Base-by-base conservation (phyloP, 345 rosid genomes). In the Aurinia saxatilis region DNA sequence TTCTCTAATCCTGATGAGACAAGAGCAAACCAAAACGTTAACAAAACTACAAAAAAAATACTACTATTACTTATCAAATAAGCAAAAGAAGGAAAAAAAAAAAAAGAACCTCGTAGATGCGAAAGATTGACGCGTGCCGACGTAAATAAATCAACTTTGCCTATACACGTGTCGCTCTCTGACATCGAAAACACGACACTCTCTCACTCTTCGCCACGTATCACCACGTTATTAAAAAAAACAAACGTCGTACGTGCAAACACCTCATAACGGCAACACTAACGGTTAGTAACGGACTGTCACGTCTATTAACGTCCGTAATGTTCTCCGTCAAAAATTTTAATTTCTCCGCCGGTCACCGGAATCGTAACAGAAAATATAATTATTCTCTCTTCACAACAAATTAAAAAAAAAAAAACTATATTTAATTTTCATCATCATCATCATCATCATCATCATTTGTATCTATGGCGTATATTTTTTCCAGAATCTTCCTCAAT, bases 151-250 rank as follows among this genome's bases (percentile, higher is more conserved):
- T 13, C 17, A 16, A 2, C 59, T 12, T 11, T 25, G 11, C 7
- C 13, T n/a, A 14, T 8, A 62, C 64, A 57, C 68, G 68, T 39
- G 46, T 47, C 2, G 11, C 19, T 47, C 68, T 40, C 29, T 5
- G 18, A n/a, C 11, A n/a, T 8, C 1, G 33, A 2, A 21, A 21
- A 51, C 66, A 68, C 66, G 45, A 7, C 2, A 25, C 4, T 6
- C 49, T 47, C 40, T 10, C 44, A 35, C 0, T 30, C 0, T 45
- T 47, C 31, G 74, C 68, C 68, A 70, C 74, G 74, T 55, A 61
- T 25, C 42, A 62, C 57, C 44, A n/a, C n/a, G n/a, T n/a, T 37
- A 14, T n/a, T 17, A 3, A 5, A 61, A 25, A 35, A 37, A 1
- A 27, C 30, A 1, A 69, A 62, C 58, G 45, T 31, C 46, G 58